Percentiles rank a stretch among this genome's conserved stretches.
These are phyloP conservation scores for Paramecium sonneborni DNA, from an alignment of 73 alveolate genomes.

Conservation along the genomic window DNA sequence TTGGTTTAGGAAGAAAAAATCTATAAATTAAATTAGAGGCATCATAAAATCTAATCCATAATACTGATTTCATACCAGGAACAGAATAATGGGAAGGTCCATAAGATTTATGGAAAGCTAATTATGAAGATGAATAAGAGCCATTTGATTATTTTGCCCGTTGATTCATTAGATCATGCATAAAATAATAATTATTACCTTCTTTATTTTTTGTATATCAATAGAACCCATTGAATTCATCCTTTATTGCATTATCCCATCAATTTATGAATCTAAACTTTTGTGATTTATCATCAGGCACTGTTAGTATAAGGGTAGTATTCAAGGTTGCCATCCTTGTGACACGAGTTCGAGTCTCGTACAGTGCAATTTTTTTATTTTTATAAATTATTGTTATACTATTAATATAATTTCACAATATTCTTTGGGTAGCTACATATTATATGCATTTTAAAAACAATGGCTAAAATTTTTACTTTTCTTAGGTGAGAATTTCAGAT, in stretches of 20 bases:
- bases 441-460: neutral
- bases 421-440: neutral
- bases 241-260: neutral
- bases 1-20: neutral
- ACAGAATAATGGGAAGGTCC: slow-evolving; percentile 52
- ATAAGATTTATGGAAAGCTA: slow-evolving; percentile 30
- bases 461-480: neutral
- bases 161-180: neutral
- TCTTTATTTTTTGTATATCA: neutral
- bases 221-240: neutral
- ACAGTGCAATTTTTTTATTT: slow-evolving; percentile 59
- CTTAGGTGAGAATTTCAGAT: neutral
- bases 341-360: slow-evolving; percentile 72
- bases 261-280: neutral
- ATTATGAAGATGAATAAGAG: neutral
- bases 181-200: neutral
- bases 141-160: slow-evolving; percentile 15
- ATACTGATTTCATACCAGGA: neutral
- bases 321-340: slow-evolving; percentile 70
- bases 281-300: slow-evolving; percentile 25
- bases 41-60: neutral
- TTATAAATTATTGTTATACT: neutral
- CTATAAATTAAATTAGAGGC: neutral
- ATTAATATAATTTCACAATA: neutral
- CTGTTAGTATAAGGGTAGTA: slow-evolving; percentile 70